These are phyloP conservation scores for Colletotrichum scovillei DNA, from an alignment of 2,329 filamentous ascomycete species.

Conservation along the genomic window DNA sequence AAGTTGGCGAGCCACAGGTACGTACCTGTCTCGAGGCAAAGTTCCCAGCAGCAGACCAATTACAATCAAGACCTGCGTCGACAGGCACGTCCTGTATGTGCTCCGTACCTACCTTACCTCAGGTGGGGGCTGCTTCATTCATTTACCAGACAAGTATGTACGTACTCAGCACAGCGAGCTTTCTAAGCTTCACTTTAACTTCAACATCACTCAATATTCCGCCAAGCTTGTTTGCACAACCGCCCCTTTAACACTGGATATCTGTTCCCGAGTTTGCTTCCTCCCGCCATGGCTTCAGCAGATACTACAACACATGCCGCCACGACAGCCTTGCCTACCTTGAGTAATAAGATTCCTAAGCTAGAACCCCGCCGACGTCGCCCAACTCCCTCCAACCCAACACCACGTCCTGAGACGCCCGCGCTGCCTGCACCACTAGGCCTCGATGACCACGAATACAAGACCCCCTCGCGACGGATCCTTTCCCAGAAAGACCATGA, in stretches of 20 bases:
- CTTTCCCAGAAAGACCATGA: constrained; percentile 84
- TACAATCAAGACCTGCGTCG: not conserved
- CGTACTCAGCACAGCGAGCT: not conserved
- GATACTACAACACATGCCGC: not conserved
- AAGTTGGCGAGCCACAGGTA: constrained; percentile 6
- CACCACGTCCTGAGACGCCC: constrained; percentile 81
- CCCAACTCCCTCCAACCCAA: constrained; percentile 61
- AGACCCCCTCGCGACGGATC: constrained; percentile 80
- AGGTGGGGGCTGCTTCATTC: not conserved
- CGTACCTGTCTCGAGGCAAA: constrained; percentile 17
- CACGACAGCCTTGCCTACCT: not conserved
- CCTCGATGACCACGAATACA: constrained; percentile 69
- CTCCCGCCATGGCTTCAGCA: constrained; percentile 18
- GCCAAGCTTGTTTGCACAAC: not conserved
- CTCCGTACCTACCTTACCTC: not conserved
- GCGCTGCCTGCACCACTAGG: constrained; percentile 75
- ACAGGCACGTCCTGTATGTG: not conserved
- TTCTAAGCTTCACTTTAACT: not conserved
- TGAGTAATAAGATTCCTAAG: constrained; percentile 64
- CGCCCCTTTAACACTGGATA: not conserved
- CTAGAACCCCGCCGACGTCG: constrained; percentile 73
- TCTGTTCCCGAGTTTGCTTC: not conserved
- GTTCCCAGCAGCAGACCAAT: not conserved
- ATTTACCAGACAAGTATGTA: not conserved
- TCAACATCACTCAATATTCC: not conserved